Conservation (phyloP, 2,329 filamentous ascomycete species). For the Exophiala sp. region DNA sequence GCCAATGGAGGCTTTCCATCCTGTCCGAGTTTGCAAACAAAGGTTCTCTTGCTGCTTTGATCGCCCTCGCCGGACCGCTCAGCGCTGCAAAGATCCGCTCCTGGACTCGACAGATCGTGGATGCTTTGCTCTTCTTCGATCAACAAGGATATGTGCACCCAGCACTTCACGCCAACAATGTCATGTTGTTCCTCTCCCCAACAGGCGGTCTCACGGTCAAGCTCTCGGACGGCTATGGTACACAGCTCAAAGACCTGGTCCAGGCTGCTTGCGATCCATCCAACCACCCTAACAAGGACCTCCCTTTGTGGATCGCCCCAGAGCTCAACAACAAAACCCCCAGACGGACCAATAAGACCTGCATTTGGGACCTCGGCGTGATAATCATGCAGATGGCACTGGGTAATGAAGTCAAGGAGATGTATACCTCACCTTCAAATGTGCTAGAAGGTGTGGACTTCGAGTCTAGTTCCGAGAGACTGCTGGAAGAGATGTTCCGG, state of each 20-base stretch:
- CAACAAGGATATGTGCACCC: slow-evolving; percentile 77
- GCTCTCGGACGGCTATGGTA: slow-evolving; percentile 58
- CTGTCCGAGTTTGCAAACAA: slow-evolving; percentile 73
- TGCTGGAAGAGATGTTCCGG: slow-evolving; percentile 79
- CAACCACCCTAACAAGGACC: slow-evolving; percentile 61
- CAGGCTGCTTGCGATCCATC: slow-evolving; percentile 47
- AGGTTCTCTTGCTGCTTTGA: slow-evolving; percentile 72
- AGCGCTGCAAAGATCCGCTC: slow-evolving; percentile 70
- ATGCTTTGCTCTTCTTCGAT: slow-evolving; percentile 82
- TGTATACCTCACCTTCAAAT: slow-evolving; percentile 64
- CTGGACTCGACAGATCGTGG: slow-evolving; percentile 87
- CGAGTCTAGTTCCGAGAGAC: slow-evolving; percentile 69
- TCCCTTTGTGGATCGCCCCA: slow-evolving; percentile 76
- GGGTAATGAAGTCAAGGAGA: slow-evolving; percentile 67
- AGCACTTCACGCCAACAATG: slow-evolving; percentile 71
- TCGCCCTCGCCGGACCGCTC: slow-evolving; percentile 71
- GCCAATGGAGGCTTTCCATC: slow-evolving; percentile 65
- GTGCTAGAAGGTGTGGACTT: slow-evolving; percentile 56
- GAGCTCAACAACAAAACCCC: slow-evolving; percentile 61
- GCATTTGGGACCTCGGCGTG: slow-evolving; percentile 92
- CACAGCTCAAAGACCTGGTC: slow-evolving; percentile 42
- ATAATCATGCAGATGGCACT: slow-evolving; percentile 92
- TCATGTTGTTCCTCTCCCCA: slow-evolving; percentile 66
- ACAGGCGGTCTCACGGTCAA: slow-evolving; percentile 66
- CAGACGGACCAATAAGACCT: slow-evolving; percentile 63